Percentiles rank a stretch among this genome's conserved stretches.
These are phyloP conservation scores for Sideroxylon spinosum DNA, from an alignment of 179 eudicot species.

Conservation along the genomic window DNA sequence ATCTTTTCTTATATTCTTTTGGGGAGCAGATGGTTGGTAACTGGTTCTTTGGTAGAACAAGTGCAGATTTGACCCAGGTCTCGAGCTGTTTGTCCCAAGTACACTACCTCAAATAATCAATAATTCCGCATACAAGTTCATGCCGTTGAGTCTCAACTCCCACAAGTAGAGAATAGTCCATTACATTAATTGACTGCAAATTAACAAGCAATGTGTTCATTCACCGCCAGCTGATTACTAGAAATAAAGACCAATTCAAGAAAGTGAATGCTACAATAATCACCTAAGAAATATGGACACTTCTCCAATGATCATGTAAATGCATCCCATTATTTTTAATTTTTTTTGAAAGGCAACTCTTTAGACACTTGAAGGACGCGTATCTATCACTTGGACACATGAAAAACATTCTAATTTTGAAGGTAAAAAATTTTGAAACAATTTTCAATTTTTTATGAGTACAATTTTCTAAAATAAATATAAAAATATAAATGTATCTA, in stretches of 20 bases:
- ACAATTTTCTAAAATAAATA: no score
- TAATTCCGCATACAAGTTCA: constrained; percentile 89
- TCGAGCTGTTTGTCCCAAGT: constrained; percentile 96
- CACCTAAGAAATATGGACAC: no score
- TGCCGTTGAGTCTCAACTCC: constrained; percentile 64
- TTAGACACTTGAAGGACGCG: no score
- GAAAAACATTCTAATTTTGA: no score
- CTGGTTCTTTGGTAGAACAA: constrained; percentile 71
- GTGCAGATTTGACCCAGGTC: constrained; percentile 82
- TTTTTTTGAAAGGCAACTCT: background rate
- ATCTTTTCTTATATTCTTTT: constrained; percentile 71
- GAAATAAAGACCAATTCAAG: no score
- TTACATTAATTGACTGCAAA: constrained; percentile 72
- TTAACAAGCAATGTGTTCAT: background rate
- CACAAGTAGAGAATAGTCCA: constrained; percentile 93
- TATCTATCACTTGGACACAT: no score
- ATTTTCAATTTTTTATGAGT: no score
- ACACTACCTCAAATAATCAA: constrained; percentile 82
- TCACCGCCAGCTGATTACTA: background rate
- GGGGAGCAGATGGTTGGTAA: constrained; percentile 86
- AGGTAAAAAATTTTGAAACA: no score
- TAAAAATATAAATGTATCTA: no score
- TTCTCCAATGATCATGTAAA: no score
- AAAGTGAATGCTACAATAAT: no score
- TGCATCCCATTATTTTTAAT: no score